A percentile compares a stretch with the other conserved stretches of the same genome.
Conservation (phyloP, 441 rosid species). For the Erodium texanum region DNA sequence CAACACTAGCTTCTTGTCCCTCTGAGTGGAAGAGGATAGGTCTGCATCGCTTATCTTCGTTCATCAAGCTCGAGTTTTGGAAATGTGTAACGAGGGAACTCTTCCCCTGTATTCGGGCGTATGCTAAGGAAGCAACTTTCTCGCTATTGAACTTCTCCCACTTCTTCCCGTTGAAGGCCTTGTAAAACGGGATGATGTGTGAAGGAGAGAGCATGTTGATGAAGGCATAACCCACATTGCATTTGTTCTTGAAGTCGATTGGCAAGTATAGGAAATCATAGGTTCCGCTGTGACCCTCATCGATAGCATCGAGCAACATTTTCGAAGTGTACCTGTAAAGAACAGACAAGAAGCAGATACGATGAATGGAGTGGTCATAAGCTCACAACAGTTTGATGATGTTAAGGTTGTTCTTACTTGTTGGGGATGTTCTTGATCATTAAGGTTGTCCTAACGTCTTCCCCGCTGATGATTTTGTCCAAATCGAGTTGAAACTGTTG, state of each 20-base stretch:
- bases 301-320: no score
- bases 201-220: no score
- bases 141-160: conserved; percentile 89
- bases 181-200: no score
- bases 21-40: conserved; percentile 58
- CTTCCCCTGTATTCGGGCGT: conserved; percentile 83
- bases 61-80: conserved; percentile 66
- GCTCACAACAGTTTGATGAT: no score
- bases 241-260: no score
- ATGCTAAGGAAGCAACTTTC: conserved; percentile 66
- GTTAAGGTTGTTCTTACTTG: no score
- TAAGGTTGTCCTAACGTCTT: conserved; percentile 67
- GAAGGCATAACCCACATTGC: no score
- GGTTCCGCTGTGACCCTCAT: no score
- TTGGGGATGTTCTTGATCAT: conserved; percentile 83
- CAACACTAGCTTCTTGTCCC: conserved; percentile 42
- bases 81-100: conserved; percentile 64
- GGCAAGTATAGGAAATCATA: no score
- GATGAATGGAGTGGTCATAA: no score
- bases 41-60: conserved; percentile 60
- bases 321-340: no score
- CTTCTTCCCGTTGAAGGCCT: conserved; percentile 70
- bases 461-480: conserved; percentile 58
- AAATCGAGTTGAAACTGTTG: conserved; percentile 65
- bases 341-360: neutral